phyloP scores from a whole-genome alignment of 106 monocot genomes.

The Dendrobium chrysotoxum region DNA sequence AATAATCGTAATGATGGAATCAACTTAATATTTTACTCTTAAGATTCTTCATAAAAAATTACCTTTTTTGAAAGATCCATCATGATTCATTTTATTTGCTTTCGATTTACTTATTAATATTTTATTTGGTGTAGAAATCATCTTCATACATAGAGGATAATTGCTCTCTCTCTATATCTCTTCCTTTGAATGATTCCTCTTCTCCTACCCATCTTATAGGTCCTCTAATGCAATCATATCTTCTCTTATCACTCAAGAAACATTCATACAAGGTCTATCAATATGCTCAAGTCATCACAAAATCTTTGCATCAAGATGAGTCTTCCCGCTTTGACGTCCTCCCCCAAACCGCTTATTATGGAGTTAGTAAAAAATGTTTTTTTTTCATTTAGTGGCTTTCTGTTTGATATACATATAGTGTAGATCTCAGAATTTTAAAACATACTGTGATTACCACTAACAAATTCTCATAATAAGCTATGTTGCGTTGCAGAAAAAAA shows the following conservation, averaged over 20 bases:
- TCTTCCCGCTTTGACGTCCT: background rate
- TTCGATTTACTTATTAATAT: background rate
- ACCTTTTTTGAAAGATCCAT: background rate
- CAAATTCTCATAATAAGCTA: background rate
- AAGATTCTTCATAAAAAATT: background rate
- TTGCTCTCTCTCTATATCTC: background rate
- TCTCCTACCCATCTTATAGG: background rate
- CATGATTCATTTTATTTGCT: background rate
- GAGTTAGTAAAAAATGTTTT: background rate
- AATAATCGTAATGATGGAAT: background rate
- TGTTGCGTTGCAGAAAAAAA: background rate
- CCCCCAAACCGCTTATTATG: background rate
- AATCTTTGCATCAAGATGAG: background rate
- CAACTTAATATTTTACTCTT: background rate
- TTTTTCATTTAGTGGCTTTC: too few species aligned
- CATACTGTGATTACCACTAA: background rate
- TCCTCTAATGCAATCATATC: background rate
- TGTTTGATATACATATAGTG: too few species aligned
- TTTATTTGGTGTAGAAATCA: background rate
- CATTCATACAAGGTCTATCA: background rate
- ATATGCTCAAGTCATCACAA: background rate
- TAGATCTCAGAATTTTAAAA: too few species aligned
- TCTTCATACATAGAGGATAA: background rate
- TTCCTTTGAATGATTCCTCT: background rate
- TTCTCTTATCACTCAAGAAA: background rate